Evolutionary conservation across 1,284 basidiomycete genomes (phyloP).

Genomic region (Neonothopanus nambi): DNA sequence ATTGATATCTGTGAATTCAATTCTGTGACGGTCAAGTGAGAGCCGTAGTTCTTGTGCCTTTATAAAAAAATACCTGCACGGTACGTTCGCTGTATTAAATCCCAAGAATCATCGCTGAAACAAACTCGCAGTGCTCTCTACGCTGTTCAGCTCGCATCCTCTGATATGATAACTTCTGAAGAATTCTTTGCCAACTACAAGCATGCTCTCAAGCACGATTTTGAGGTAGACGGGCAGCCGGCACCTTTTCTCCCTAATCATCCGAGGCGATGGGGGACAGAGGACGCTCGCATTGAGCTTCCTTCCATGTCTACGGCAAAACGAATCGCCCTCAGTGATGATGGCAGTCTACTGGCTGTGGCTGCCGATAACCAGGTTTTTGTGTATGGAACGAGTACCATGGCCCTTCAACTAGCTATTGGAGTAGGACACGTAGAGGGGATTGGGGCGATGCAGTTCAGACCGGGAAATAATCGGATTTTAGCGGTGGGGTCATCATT

Average conservation of each 20-base stretch:
- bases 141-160: not conserved
- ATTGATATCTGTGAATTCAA: too few relatives aligned
- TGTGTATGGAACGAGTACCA: constrained; percentile 3
- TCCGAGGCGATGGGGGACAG: constrained; percentile 6
- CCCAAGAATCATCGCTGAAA: not conserved
- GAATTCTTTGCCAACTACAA: not conserved
- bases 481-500: too few relatives aligned
- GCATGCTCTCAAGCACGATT: not conserved
- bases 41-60: not conserved
- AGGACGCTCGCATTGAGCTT: not conserved
- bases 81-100: not conserved
- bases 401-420: not conserved
- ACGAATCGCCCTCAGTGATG: constrained; percentile 5
- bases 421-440: not conserved
- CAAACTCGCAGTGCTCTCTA: not conserved
- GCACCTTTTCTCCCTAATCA: not conserved
- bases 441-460: too few relatives aligned
- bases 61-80: too few relatives aligned
- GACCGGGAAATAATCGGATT: too few relatives aligned
- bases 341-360: constrained; percentile 1
- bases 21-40: too few relatives aligned
- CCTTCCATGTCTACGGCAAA: not conserved
- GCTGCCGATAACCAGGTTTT: not conserved
- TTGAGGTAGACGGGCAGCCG: not conserved
- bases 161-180: not conserved